Base-by-base conservation (phyloP, 768 basidiomycete genomes). In the Suillus occidentalis region DNA sequence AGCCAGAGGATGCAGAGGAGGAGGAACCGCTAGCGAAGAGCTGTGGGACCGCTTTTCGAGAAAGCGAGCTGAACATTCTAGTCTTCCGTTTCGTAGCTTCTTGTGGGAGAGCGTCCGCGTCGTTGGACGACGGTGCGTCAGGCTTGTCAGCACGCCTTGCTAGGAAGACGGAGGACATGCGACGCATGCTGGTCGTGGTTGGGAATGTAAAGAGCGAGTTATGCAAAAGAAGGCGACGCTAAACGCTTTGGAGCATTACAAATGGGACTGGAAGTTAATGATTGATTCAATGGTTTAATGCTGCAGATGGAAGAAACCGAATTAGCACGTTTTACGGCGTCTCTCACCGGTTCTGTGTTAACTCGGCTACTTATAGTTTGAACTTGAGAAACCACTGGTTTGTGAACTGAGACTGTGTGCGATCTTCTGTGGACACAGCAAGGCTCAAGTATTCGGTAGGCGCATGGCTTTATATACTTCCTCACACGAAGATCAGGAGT, bases 1-100 rank as follows among this genome's bases (percentile, higher is more conserved):
- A 87, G 36, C 82, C 83, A 47, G 84, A 86, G 49, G 84, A 85
- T 39, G 82, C 84, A n/a, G 88, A 90, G 6, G 88, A 88, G 12
- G 85, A 82, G 6, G 88, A 88, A 72, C 83, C 69, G 39, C 66
- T 68, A 55, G 71, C 64, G 34, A 72, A 61, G 60, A 78, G 70
- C 40, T 69, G 65, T 34, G 71, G 72, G 36, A 53, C 47, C 22
- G 67, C 68, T 67, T 75, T 76, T 69, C 75, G 60, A 9, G 75
- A 74, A 60, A 76, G 71, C 22, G 75, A 76, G 20, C 62, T 56
- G 28, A 76, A 70, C 47, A 69, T 64, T 43, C 63, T 61, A 58
- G 69, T 66, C 62, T 63, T 65, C 60, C 64, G 70, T 64, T 75
- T 78, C 65, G 71, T 69, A 25, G 56, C 56, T 31, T 68, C 67